These are phyloP conservation scores for Populus nigra DNA, from an alignment of 345 rosid genomes.

Conservation along the genomic window DNA sequence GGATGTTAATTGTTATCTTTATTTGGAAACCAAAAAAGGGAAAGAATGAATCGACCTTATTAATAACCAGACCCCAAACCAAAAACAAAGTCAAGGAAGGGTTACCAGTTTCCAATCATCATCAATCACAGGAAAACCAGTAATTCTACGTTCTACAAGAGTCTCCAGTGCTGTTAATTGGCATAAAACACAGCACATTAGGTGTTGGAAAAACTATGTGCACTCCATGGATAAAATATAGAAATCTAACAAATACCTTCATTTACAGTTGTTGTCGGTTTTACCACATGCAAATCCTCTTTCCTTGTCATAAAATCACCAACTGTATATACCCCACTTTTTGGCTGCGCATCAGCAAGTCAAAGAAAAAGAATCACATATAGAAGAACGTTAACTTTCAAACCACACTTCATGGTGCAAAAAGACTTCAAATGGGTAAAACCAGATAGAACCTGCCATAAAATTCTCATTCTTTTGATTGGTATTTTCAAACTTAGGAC, in stretches of 20 bases:
- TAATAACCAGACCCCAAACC: background rate
- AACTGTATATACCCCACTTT: slow-evolving; percentile 61
- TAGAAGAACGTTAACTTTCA: background rate
- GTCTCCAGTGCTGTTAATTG: slow-evolving; percentile 60
- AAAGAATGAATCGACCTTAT: background rate
- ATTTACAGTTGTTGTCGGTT: slow-evolving; percentile 72
- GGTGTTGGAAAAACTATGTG: background rate
- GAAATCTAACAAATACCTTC: slow-evolving; percentile 50
- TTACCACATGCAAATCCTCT: slow-evolving; percentile 62
- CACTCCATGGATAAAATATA: background rate
- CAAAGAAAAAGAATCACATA: background rate
- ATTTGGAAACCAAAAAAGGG: background rate
- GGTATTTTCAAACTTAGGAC: background rate
- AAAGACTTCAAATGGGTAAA: background rate
- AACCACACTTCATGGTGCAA: background rate
- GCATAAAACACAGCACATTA: background rate
- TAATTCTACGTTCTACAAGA: slow-evolving; percentile 78
- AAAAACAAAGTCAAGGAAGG: background rate
- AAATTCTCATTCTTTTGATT: background rate
- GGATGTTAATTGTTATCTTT: background rate
- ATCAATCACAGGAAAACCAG: slow-evolving; percentile 89
- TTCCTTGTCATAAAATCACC: slow-evolving; percentile 90
- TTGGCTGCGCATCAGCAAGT: slow-evolving; percentile 35
- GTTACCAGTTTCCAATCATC: slow-evolving; percentile 86
- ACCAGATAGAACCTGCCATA: background rate